These are phyloP conservation scores for Hypoxylon rubiginosum DNA, from an alignment of 2,329 filamentous ascomycete genomes.

Conservation along the genomic window DNA sequence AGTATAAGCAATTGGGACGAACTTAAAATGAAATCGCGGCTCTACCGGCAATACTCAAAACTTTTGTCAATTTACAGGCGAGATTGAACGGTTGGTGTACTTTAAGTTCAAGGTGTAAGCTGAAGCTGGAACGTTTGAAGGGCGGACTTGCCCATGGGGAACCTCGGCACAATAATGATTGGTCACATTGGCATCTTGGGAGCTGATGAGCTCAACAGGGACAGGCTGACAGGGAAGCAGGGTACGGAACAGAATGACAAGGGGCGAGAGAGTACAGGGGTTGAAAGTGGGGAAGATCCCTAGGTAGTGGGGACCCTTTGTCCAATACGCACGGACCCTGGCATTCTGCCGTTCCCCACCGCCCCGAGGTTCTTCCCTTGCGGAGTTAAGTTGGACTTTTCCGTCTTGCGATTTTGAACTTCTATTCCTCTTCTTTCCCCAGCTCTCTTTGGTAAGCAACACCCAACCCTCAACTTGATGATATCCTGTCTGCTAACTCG, in stretches of 20 bases:
- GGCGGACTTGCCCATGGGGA: slow-evolving; percentile 17
- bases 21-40: not conserved
- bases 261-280: not conserved
- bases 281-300: not conserved
- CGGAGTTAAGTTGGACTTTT: not conserved
- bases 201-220: not conserved
- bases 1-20: not conserved
- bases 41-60: not conserved
- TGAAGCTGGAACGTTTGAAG: not conserved
- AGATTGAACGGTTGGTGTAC: not conserved
- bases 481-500: slow-evolving; percentile 2
- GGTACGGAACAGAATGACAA: not conserved
- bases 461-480: slow-evolving; percentile 1
- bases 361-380: not conserved
- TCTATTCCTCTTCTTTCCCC: slow-evolving; percentile 64
- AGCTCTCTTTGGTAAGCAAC: slow-evolving; percentile 62
- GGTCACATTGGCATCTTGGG: slow-evolving; percentile 5
- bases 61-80: not conserved
- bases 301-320: not conserved
- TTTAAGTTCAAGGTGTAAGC: not conserved
- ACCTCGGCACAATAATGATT: slow-evolving; percentile 41
- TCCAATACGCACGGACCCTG: not conserved
- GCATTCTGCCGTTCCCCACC: not conserved
- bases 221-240: too few relatives aligned
- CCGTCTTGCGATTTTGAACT: not conserved